These are phyloP conservation scores for Tremellales sp. DNA, from an alignment of 1,284 basidiomycete genomes.

Conservation along the genomic window DNA sequence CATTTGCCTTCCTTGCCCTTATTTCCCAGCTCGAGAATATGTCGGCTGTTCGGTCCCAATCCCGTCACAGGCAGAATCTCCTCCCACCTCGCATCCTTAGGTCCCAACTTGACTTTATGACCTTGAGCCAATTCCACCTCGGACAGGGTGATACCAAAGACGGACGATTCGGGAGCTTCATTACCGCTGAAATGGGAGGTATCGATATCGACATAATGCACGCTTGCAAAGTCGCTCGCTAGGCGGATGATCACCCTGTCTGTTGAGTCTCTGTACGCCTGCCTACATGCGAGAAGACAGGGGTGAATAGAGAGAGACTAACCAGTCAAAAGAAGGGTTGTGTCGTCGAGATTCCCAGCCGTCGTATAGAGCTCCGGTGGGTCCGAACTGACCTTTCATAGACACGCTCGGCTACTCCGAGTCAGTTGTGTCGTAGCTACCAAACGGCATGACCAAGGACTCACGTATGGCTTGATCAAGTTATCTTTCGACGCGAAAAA, in stretches of 20 bases:
- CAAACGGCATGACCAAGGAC: constrained; percentile 20
- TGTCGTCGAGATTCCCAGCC: constrained; percentile 94
- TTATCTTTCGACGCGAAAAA: constrained; percentile 89
- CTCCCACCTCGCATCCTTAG: constrained; percentile 55
- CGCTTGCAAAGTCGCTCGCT: constrained; percentile 64
- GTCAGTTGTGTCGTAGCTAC: constrained; percentile 3
- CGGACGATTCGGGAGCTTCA: constrained; percentile 77
- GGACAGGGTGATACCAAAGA: constrained; percentile 57
- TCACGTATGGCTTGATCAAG: constrained; percentile 74
- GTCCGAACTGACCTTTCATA: constrained; percentile 90
- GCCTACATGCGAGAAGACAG: too few relatives aligned
- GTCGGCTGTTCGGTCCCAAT: constrained; percentile 76
- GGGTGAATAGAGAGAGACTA: constrained; percentile 25
- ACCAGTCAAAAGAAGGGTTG: constrained; percentile 88
- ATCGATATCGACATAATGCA: constrained; percentile 90
- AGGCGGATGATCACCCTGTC: constrained; percentile 83
- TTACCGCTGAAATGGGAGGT: constrained; percentile 96
- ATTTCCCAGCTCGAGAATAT: constrained; percentile 63
- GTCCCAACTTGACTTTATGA: constrained; percentile 15
- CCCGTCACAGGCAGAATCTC: constrained; percentile 69
- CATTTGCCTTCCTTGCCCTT: constrained; percentile 53
- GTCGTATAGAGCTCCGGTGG: constrained; percentile 88
- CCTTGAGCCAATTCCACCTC: constrained; percentile 40
- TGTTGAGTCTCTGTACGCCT: neutral
- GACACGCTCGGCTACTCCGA: constrained; percentile 62